Conservation (phyloP, 2,329 filamentous ascomycete species). For the Hymenoscyphus salicellus region DNA sequence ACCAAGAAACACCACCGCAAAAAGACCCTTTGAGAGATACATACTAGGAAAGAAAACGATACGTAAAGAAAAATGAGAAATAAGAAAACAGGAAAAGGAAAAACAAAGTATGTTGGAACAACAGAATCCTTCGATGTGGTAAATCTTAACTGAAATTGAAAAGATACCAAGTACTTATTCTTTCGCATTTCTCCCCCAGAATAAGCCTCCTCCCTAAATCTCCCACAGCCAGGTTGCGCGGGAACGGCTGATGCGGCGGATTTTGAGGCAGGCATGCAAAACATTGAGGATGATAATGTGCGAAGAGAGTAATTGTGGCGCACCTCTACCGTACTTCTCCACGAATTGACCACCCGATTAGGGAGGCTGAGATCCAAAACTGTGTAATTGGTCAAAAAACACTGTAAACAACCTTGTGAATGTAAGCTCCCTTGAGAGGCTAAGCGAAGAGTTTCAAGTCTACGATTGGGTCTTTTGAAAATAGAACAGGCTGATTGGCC, state of each 20-base stretch:
- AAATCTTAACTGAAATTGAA: background rate
- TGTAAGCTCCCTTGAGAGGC: background rate
- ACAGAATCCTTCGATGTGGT: background rate
- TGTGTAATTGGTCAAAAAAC: background rate
- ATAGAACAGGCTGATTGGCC: background rate
- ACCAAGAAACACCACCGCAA: background rate
- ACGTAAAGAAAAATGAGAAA: background rate
- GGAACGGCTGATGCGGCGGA: slow-evolving; percentile 1
- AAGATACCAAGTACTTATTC: background rate
- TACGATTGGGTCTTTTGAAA: background rate
- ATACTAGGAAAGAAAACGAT: background rate
- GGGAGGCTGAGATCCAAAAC: background rate
- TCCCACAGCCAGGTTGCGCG: background rate
- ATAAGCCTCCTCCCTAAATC: background rate
- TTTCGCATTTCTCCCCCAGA: background rate
- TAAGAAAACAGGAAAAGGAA: background rate
- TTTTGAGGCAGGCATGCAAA: background rate
- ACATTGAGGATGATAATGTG: background rate
- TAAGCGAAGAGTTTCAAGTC: background rate
- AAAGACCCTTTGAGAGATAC: background rate
- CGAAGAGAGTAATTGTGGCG: background rate
- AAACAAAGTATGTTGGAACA: background rate
- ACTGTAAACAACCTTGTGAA: background rate
- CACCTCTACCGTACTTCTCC: background rate
- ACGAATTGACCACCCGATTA: background rate